A percentile compares a stretch with the other conserved stretches of the same genome.
Evolutionary conservation across 2,329 filamentous ascomycete species (phyloP).

Genomic region (Venturiaceae sp.): DNA sequence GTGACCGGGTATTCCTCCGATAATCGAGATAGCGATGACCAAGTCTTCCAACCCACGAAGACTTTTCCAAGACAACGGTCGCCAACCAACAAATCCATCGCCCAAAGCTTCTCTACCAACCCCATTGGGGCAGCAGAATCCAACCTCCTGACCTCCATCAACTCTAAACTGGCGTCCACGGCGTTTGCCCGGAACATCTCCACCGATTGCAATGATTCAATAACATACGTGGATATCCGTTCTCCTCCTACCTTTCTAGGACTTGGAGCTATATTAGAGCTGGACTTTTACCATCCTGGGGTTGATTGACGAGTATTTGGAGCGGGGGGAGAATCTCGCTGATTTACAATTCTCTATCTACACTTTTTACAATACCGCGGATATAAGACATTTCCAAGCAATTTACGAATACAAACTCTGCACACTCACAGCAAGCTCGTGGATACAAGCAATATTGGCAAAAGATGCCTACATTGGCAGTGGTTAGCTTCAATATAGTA

Average conservation of each 20-base stretch:
- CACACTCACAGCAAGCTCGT: not conserved
- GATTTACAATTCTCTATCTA: not conserved
- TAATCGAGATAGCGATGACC: too few relatives aligned
- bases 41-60: too few relatives aligned
- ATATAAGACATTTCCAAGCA: not conserved
- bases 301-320: not conserved
- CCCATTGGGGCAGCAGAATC: too few relatives aligned
- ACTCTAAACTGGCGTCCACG: not conserved
- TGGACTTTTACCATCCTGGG: not conserved
- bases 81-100: too few relatives aligned
- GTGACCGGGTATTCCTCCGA: too few relatives aligned
- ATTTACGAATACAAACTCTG: too few relatives aligned
- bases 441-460: conserved; percentile 4
- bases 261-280: not conserved
- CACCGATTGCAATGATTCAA: conserved; percentile 19
- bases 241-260: not conserved
- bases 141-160: not conserved
- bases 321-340: not conserved
- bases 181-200: not conserved
- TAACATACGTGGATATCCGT: conserved; percentile 15
- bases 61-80: too few relatives aligned
- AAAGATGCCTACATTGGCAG: conserved; percentile 50
- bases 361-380: not conserved
- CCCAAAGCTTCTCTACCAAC: too few relatives aligned
- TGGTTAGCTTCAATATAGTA: conserved; percentile 77